phyloP scores from a whole-genome alignment of 768 basidiomycete species.

The Tulasnella sp. region DNA sequence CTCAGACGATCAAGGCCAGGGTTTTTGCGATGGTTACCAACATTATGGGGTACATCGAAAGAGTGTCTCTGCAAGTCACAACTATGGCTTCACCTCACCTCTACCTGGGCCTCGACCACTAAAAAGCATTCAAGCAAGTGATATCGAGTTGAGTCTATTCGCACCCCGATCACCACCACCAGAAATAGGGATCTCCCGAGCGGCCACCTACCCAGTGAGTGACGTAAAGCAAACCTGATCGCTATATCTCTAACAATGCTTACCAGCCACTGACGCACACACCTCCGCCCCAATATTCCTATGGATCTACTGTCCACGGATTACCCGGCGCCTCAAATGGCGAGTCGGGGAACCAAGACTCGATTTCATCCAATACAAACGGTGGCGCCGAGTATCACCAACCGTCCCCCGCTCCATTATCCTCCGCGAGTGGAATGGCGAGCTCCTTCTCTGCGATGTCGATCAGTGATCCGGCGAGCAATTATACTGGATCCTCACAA shows the following conservation, averaged over 20 bases:
- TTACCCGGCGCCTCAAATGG: slow-evolving; percentile 4
- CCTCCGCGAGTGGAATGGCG: too few relatives aligned
- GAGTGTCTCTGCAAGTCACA: slow-evolving; percentile 39
- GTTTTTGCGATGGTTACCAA: too few relatives aligned
- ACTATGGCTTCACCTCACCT: slow-evolving; percentile 60
- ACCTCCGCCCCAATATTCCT: slow-evolving; percentile 19
- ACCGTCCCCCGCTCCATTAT: too few relatives aligned
- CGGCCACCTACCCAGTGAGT: too few relatives aligned
- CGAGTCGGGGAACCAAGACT: too few relatives aligned
- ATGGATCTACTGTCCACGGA: slow-evolving; percentile 11
- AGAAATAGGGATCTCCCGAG: too few relatives aligned
- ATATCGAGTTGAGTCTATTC: too few relatives aligned
- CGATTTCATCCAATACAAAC: too few relatives aligned
- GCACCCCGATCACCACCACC: too few relatives aligned
- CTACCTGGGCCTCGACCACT: slow-evolving; percentile 31
- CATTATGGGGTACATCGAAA: slow-evolving; percentile 31
- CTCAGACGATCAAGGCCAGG: slow-evolving; percentile 32
- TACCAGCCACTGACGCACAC: neutral
- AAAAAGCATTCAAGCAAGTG: too few relatives aligned
- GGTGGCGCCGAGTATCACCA: too few relatives aligned
- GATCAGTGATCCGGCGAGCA: neutral
- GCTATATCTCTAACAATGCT: neutral
- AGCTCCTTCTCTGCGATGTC: too few relatives aligned
- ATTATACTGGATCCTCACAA: neutral
- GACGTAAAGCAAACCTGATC: neutral